Base-by-base conservation (phyloP, 108 stramenopile species). In the Fistulifera solaris region DNA sequence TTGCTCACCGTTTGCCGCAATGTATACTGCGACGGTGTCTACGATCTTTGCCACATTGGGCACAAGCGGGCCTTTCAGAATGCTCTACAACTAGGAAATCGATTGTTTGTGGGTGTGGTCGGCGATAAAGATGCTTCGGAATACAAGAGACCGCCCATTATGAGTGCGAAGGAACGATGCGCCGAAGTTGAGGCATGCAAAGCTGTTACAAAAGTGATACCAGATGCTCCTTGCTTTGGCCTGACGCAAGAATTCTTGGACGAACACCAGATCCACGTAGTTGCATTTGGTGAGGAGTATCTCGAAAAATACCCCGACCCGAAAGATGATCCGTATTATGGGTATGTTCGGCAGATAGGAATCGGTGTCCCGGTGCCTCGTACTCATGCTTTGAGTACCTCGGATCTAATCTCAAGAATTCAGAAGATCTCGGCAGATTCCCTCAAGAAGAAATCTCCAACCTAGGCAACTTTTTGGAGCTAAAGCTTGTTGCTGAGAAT, bases 181-280 rank as follows among this genome's bases (percentile, higher is more conserved):
- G 93, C 88, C 19, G 93, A 89, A 64, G 93, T 94, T 11, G 86
- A 87, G 72, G 88, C 80, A 3, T 89, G 87, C 71, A 94, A 94
- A 58, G 80, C 81, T 41, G 93, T 94, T 38, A 89, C 88, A 3
- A 94, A 90, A 61, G 88, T 94, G 52, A 89, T 94, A 41, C 78
- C 68, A 12, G 81, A 94, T 63, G 80, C 82, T 28, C 93, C 93
- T 2, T 94, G 93, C 54, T 86, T 87, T 61, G 93, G 88, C 8
- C 52, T 94, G 27, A 87, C 86, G 1, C 50, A 73, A 49, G 93
- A 86, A 45, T 94, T 94, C 58, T 48, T 94, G 40, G 84, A 88
- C 48, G 71, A 76, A 46, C 93, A 94, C 68, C 88, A 89, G 62
- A 94, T 94, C 58, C 93, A 94, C 61, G 76, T 88, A 15, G 93